phyloP scores from a whole-genome alignment of 2,329 filamentous ascomycete genomes.

The Hymenoscyphus fructigenus region DNA sequence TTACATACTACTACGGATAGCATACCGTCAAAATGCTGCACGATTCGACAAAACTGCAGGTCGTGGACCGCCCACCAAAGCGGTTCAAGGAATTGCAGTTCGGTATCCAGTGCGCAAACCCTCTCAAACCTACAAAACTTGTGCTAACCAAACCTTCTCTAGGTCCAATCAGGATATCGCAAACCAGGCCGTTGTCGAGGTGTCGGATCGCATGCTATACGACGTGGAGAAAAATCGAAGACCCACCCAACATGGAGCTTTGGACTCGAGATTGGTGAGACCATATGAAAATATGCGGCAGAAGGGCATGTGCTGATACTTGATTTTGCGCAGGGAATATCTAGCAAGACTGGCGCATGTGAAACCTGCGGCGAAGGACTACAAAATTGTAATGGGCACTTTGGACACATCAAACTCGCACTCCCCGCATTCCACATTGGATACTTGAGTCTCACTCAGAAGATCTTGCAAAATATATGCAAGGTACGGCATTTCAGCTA shows the following conservation, averaged over 20 bases:
- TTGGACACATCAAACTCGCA: constrained; percentile 87
- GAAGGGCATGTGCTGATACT: background rate
- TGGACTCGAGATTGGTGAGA: constrained; percentile 74
- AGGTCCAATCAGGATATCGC: constrained; percentile 92
- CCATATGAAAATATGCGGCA: background rate
- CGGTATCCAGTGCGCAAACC: constrained; percentile 70
- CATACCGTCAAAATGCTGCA: constrained; percentile 9
- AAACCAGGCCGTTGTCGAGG: constrained; percentile 90
- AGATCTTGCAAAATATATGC: constrained; percentile 92
- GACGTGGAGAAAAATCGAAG: constrained; percentile 78
- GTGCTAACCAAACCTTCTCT: constrained; percentile 26
- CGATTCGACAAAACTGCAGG: constrained; percentile 68
- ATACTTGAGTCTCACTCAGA: constrained; percentile 90
- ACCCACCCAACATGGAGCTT: constrained; percentile 77
- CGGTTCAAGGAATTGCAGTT: constrained; percentile 93
- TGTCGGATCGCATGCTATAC: constrained; percentile 92
- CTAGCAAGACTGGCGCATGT: constrained; percentile 77
- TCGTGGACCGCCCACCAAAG: constrained; percentile 84
- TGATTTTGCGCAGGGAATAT: constrained; percentile 62
- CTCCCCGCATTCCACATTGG: constrained; percentile 94
- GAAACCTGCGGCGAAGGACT: constrained; percentile 80
- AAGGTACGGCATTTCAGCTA: constrained; percentile 51
- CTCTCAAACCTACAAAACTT: background rate
- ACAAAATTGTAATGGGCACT: constrained; percentile 88
- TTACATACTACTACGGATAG: background rate